Conservation (phyloP, 2,329 filamentous ascomycete species). For the Fonsecaea monophora region DNA sequence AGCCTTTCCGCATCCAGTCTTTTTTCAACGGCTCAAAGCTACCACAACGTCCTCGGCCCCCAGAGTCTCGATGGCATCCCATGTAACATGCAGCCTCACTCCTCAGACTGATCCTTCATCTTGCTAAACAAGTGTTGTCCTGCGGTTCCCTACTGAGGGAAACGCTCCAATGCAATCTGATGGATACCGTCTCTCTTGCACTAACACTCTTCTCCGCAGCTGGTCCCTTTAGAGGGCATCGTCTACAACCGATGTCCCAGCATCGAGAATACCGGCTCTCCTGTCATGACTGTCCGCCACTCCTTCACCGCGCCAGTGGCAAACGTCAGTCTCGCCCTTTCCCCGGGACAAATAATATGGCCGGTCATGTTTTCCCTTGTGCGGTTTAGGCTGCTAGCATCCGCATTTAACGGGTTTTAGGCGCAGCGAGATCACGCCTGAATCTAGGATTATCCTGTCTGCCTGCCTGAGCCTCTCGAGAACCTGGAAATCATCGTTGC, state of each 20-base stretch:
- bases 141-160: background rate
- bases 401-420: background rate
- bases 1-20: background rate
- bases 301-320: constrained; percentile 18
- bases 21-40: background rate
- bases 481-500: background rate
- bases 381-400: background rate
- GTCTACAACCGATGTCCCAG: background rate
- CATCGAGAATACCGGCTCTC: background rate
- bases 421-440: constrained; percentile 6
- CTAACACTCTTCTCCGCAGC: background rate
- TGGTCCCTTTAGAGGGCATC: constrained; percentile 5
- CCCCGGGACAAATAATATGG: constrained; percentile 13
- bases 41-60: background rate
- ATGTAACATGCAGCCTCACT: background rate
- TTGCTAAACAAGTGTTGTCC: background rate
- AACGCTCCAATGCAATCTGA: background rate
- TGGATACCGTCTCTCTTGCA: background rate
- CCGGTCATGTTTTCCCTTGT: constrained; percentile 14
- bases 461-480: background rate
- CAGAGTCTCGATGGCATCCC: background rate
- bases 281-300: background rate
- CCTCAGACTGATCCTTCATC: background rate
- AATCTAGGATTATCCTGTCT: background rate
- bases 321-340: constrained; percentile 6